Conservation (phyloP, 345 rosid genomes). For the Eucalyptus curtisii region DNA sequence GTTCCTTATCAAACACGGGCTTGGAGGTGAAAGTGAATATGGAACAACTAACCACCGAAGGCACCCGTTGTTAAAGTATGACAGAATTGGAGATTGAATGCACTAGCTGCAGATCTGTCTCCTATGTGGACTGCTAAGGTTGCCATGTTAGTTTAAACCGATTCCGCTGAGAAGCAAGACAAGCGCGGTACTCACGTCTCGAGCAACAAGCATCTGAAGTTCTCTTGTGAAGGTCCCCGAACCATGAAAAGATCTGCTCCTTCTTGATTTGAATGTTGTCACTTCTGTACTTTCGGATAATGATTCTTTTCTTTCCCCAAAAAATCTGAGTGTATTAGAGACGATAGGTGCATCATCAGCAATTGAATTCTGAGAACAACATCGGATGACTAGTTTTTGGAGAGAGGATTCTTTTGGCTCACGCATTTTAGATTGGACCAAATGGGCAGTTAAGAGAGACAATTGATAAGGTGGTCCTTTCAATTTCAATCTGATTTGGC, state of each 20-base stretch:
- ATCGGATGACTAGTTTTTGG: not conserved
- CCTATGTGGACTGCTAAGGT: not conserved
- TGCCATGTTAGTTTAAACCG: not conserved
- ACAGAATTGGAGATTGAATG: not conserved
- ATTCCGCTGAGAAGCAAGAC: not conserved
- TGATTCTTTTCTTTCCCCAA: not conserved
- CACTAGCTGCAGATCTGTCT: not conserved
- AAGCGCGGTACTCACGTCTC: not conserved
- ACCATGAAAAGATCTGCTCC: not conserved
- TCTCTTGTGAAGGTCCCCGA: not conserved
- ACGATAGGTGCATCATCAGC: not conserved
- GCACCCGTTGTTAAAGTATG: not conserved
- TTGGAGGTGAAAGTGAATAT: constrained; percentile 31
- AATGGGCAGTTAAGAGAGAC: no score
- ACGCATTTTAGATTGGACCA: no score
- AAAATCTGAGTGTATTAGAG: not conserved
- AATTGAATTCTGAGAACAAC: not conserved
- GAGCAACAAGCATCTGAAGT: not conserved
- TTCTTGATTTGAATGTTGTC: not conserved
- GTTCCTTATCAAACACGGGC: constrained; percentile 22
- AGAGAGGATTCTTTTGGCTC: not conserved
- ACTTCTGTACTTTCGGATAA: not conserved
- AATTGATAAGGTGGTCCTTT: no score
- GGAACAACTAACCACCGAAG: constrained; percentile 19
- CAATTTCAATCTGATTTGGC: no score